phyloP scores from a whole-genome alignment of 202 grass and related monocot species.

The Setaria viridis region DNA sequence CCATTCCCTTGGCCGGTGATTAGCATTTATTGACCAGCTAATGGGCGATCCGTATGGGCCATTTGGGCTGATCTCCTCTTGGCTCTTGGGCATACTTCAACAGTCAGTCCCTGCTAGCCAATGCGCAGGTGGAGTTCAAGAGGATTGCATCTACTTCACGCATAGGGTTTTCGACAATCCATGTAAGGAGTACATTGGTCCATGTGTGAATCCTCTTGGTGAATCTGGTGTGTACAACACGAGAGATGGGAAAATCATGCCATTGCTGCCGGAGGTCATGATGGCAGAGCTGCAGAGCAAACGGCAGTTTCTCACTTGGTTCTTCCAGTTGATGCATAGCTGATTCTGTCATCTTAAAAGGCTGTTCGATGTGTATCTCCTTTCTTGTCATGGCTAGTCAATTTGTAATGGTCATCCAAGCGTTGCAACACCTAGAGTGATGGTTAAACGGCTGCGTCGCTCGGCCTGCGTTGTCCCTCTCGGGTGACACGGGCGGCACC shows the following conservation, averaged over 20 bases:
- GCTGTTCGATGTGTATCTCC: not conserved
- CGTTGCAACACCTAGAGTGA: too few relatives aligned
- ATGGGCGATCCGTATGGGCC: too few relatives aligned
- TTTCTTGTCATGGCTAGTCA: not conserved
- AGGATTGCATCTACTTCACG: constrained; percentile 37
- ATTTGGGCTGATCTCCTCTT: too few relatives aligned
- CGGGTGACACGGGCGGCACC: too few relatives aligned
- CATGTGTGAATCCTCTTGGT: not conserved
- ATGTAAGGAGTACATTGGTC: not conserved
- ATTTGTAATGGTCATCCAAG: not conserved
- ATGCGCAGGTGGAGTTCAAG: not conserved
- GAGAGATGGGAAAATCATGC: not conserved
- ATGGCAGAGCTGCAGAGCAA: not conserved
- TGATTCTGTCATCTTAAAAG: not conserved
- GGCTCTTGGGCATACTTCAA: too few relatives aligned
- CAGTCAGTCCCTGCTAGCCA: not conserved
- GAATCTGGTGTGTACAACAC: constrained; percentile 29
- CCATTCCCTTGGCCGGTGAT: too few relatives aligned
- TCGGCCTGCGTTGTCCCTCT: too few relatives aligned
- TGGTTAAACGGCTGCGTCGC: not conserved
- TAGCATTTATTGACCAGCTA: too few relatives aligned
- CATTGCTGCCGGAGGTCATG: not conserved
- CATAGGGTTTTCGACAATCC: constrained; percentile 13
- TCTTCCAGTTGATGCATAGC: not conserved
- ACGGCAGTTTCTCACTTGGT: not conserved